Conservation (phyloP, 2,329 filamentous ascomycete genomes). For the Elsinoe ampelina region DNA sequence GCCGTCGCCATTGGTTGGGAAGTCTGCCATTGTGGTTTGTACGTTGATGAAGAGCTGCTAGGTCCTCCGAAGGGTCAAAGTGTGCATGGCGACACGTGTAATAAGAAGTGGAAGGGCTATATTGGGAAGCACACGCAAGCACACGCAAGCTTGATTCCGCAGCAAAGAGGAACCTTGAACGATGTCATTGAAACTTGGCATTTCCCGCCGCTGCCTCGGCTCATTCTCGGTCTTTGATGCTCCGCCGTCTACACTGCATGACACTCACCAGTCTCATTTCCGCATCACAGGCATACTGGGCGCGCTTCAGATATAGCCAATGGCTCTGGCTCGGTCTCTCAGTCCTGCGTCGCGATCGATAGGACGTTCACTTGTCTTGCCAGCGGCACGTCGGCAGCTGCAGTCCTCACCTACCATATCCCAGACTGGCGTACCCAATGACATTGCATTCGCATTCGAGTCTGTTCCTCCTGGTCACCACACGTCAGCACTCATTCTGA, state of each 20-base stretch:
- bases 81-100: not conserved
- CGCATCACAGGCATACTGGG: not conserved
- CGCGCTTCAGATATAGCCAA: no score
- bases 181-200: conserved; percentile 2
- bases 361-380: no score
- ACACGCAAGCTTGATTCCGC: conserved; percentile 12
- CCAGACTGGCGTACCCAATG: conserved; percentile 22
- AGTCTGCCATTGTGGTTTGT: not conserved
- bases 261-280: not conserved
- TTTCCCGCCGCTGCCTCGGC: not conserved
- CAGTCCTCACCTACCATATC: not conserved
- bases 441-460: conserved; percentile 51
- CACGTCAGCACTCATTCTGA: not conserved
- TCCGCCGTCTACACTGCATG: not conserved
- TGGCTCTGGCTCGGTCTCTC: no score
- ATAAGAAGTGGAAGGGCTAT: not conserved
- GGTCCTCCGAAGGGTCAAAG: not conserved
- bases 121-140: conserved; percentile 8
- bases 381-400: not conserved
- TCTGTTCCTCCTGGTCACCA: conserved; percentile 24
- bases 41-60: not conserved
- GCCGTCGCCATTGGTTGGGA: not conserved
- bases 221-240: not conserved
- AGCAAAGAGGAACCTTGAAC: not conserved
- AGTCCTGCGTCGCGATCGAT: no score